phyloP scores from a whole-genome alignment of 345 rosid genomes.

The Corchorus capsularis region DNA sequence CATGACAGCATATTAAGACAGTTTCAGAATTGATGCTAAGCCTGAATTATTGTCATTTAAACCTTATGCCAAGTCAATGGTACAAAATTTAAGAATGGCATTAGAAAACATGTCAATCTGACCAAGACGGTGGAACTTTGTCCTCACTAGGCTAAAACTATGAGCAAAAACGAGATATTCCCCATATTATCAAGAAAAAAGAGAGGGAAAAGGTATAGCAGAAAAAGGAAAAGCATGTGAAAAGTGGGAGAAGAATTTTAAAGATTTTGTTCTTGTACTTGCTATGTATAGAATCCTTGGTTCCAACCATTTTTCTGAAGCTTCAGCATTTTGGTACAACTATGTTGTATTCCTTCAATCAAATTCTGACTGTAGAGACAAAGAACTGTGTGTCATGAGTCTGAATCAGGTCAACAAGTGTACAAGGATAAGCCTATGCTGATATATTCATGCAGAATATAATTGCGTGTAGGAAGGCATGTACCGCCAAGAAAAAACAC shows the following conservation, averaged over 20 bases:
- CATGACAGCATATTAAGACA: neutral
- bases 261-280: constrained; percentile 14
- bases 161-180: constrained; percentile 6
- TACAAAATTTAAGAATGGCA: too few relatives aligned
- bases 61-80: neutral
- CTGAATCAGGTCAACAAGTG: neutral
- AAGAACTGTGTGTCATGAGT: neutral
- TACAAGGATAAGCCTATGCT: neutral
- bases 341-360: neutral
- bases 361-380: neutral
- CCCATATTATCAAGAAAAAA: neutral
- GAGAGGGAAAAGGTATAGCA: neutral
- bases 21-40: neutral
- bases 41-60: neutral
- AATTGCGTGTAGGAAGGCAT: neutral
- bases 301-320: neutral
- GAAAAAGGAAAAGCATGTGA: neutral
- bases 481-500: neutral
- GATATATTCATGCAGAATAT: neutral
- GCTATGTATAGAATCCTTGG: neutral
- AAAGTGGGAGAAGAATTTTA: constrained; percentile 5
- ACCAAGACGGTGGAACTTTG: neutral
- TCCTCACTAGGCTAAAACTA: neutral
- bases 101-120: neutral
- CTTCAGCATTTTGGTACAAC: neutral